A percentile compares a stretch with the other conserved stretches of the same genome.
Evolutionary conservation across 768 basidiomycete genomes (phyloP).

Genomic region (Lyophyllum shimeji): DNA sequence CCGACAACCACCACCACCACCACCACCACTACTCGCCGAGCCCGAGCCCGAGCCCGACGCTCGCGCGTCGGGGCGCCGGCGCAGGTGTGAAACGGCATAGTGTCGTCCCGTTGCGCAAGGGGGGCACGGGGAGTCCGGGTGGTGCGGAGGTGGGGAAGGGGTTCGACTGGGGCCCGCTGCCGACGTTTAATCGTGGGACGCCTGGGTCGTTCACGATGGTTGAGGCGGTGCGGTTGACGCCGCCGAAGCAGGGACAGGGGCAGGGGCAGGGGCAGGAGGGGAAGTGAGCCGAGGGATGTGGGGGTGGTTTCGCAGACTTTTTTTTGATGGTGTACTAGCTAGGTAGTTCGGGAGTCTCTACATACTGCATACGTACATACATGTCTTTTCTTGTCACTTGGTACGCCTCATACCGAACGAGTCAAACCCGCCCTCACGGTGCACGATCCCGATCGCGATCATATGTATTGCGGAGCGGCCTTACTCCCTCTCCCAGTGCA

Average conservation of each 20-base stretch:
- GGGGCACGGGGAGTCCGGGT: not conserved
- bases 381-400: not conserved
- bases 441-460: no score
- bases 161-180: conserved; percentile 67
- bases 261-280: no score
- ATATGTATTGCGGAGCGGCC: no score
- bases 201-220: conserved; percentile 18
- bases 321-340: not conserved
- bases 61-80: conserved; percentile 31
- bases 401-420: no score
- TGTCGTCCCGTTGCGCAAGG: conserved; percentile 37
- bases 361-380: not conserved
- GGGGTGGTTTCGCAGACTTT: no score
- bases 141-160: conserved; percentile 31
- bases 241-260: not conserved
- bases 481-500: no score
- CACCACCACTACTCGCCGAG: conserved; percentile 36
- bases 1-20: no score
- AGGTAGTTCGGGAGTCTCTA: not conserved
- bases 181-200: conserved; percentile 34
- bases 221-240: conserved; percentile 18
- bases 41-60: conserved; percentile 29
- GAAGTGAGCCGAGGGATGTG: no score
- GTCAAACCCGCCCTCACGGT: no score
- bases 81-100: conserved; percentile 36